Evolutionary conservation across 1,284 basidiomycete species (phyloP).

Genomic region (Hortiboletus rubellus): DNA sequence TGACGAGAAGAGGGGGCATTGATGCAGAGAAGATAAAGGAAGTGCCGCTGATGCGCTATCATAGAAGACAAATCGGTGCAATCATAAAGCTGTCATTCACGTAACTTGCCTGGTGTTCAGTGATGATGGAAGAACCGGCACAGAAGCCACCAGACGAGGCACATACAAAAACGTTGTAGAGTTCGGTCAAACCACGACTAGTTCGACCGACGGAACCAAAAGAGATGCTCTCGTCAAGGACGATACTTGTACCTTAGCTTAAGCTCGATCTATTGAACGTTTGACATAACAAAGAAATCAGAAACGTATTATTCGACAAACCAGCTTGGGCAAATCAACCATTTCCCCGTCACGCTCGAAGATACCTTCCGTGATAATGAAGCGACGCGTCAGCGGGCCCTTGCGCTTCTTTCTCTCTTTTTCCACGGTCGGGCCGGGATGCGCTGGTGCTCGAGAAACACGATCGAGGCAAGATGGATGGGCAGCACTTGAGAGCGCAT

Average conservation of each 20-base stretch:
- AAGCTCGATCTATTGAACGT: constrained; percentile 74
- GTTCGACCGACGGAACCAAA: constrained; percentile 93
- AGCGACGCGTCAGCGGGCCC: constrained; percentile 82
- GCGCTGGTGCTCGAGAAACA: too few relatives aligned
- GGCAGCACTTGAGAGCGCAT: too few relatives aligned
- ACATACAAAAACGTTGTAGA: constrained; percentile 87
- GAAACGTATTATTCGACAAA: constrained; percentile 42
- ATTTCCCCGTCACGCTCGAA: constrained; percentile 95
- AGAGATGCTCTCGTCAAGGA: constrained; percentile 93
- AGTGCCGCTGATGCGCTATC: too few relatives aligned
- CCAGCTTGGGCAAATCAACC: constrained; percentile 87
- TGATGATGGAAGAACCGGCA: too few relatives aligned
- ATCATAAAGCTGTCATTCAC: too few relatives aligned
- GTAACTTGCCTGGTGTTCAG: too few relatives aligned
- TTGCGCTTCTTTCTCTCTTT: constrained; percentile 87
- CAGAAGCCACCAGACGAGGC: constrained; percentile 47
- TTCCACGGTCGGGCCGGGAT: constrained; percentile 48
- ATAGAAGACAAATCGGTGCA: too few relatives aligned
- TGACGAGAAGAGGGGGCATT: too few relatives aligned
- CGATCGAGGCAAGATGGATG: too few relatives aligned
- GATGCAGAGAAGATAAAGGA: too few relatives aligned
- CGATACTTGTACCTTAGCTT: constrained; percentile 97
- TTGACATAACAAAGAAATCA: not conserved
- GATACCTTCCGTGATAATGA: constrained; percentile 97
- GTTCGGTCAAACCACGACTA: constrained; percentile 92